phyloP scores from a whole-genome alignment of 2,329 filamentous ascomycete genomes.

The Epicoccum sorghinum region DNA sequence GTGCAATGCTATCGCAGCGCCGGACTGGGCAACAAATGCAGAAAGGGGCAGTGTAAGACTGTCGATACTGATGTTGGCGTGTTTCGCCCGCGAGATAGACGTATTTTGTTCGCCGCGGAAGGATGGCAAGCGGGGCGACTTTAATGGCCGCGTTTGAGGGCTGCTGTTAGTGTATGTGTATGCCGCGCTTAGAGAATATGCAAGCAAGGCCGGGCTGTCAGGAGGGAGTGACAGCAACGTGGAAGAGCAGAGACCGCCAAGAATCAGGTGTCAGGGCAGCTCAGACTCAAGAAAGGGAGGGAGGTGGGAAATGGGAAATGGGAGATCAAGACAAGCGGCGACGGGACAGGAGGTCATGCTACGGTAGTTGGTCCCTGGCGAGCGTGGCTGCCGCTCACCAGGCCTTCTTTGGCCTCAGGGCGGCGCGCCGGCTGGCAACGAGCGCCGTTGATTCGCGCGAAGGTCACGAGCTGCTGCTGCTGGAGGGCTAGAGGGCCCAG shows the following conservation, averaged over 20 bases:
- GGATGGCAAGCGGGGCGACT: conserved; percentile 27
- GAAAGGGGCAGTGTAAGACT: conserved; percentile 37
- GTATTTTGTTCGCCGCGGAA: conserved; percentile 20
- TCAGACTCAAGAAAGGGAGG: conserved; percentile 15
- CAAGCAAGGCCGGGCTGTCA: conserved; percentile 13
- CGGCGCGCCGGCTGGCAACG: conserved; percentile 4
- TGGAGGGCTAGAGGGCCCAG: conserved; percentile 4
- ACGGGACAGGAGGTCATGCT: conserved; percentile 12
- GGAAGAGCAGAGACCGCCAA: conserved; percentile 7
- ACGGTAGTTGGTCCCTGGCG: conserved; percentile 13
- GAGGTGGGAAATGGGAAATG: conserved; percentile 2
- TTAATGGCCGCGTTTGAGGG: conserved; percentile 21
- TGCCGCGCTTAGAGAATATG: conserved; percentile 24
- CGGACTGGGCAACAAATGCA: conserved; percentile 10
- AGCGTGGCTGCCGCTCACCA: conserved; percentile 15
- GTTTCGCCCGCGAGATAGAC: conserved; percentile 31
- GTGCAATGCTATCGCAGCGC: conserved; percentile 7
- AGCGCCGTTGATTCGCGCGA: conserved; percentile 9
- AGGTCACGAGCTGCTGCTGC: conserved; percentile 10
- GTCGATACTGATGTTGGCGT: conserved; percentile 38
- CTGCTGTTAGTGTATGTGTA: conserved; percentile 26
- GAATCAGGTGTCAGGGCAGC: conserved; percentile 2
- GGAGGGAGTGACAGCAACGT: conserved; percentile 11
- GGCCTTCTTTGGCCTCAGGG: conserved; percentile 1
- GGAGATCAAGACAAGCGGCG: conserved; percentile 15